Evolutionary conservation across 257 asterid species (phyloP).

Genomic region (Vinca minor): DNA sequence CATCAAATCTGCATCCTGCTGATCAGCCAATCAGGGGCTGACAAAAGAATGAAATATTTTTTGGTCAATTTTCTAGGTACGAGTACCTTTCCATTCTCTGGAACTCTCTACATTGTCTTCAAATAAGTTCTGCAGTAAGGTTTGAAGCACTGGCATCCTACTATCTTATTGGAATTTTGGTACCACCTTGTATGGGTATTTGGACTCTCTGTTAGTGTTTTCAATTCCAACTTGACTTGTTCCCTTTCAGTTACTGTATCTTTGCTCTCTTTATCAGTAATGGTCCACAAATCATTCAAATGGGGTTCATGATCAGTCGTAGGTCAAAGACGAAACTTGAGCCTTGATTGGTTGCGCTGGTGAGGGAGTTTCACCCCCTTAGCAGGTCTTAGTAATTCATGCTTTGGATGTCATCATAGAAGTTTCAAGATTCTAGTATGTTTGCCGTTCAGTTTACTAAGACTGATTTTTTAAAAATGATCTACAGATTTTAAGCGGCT

Average conservation of each 20-base stretch:
- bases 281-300: not conserved
- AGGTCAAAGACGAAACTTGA: not conserved
- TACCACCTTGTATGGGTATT: not conserved
- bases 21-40: not conserved
- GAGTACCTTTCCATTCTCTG: not conserved
- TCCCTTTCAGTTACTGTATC: not conserved
- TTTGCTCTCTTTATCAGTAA: not conserved
- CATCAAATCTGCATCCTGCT: not conserved
- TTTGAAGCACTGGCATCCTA: not conserved
- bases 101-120: constrained; percentile 4
- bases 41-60: not conserved
- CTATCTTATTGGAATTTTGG: not conserved
- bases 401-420: not conserved
- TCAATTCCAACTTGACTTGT: not conserved
- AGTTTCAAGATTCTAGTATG: not conserved
- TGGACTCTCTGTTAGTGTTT: not conserved
- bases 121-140: not conserved
- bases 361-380: too few relatives aligned
- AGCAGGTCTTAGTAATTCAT: not conserved
- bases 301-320: not conserved
- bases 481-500: not conserved
- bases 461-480: not conserved
- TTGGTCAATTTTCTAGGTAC: not conserved
- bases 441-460: not conserved
- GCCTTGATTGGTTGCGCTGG: not conserved